phyloP scores from a whole-genome alignment of 768 basidiomycete species.

The Pisolithus marmoratus region DNA sequence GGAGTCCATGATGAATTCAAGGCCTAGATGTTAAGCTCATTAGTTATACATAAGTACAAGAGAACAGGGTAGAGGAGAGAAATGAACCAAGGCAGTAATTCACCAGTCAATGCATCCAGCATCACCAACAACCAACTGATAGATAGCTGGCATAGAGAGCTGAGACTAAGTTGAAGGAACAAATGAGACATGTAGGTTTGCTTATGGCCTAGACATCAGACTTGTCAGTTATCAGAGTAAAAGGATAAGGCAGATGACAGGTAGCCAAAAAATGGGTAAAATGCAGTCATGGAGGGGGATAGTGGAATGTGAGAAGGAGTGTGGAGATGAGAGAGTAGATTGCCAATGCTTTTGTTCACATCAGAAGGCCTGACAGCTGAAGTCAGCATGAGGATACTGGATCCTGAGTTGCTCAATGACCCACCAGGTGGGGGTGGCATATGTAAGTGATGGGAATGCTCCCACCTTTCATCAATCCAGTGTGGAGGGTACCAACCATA shows the following conservation, averaged over 20 bases:
- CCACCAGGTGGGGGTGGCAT: constrained; percentile 33
- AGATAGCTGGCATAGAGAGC: too few relatives aligned
- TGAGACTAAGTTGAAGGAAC: too few relatives aligned
- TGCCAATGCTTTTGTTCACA: too few relatives aligned
- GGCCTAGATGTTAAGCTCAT: constrained; percentile 9
- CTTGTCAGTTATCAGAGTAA: too few relatives aligned
- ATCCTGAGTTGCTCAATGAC: constrained; percentile 22
- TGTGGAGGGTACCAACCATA: constrained; percentile 30
- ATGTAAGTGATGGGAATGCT: constrained; percentile 30
- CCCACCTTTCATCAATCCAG: constrained; percentile 22
- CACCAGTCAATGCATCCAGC: constrained; percentile 6
- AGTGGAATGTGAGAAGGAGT: too few relatives aligned
- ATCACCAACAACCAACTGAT: too few relatives aligned
- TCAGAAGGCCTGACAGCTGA: neutral
- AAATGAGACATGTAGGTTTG: too few relatives aligned
- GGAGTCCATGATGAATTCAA: constrained; percentile 3
- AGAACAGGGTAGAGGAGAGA: constrained; percentile 8
- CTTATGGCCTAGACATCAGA: too few relatives aligned
- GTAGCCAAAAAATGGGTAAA: too few relatives aligned
- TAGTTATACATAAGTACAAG: constrained; percentile 2
- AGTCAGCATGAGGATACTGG: constrained; percentile 3
- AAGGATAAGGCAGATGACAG: too few relatives aligned
- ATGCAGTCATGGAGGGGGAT: too few relatives aligned
- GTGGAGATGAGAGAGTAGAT: too few relatives aligned
- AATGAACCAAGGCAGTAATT: constrained; percentile 8